Percentiles rank a stretch among this genome's conserved stretches.
Evolutionary conservation across 192 early-diverging fungal species (phyloP).

Genomic region (Backusella mclennaniae): DNA sequence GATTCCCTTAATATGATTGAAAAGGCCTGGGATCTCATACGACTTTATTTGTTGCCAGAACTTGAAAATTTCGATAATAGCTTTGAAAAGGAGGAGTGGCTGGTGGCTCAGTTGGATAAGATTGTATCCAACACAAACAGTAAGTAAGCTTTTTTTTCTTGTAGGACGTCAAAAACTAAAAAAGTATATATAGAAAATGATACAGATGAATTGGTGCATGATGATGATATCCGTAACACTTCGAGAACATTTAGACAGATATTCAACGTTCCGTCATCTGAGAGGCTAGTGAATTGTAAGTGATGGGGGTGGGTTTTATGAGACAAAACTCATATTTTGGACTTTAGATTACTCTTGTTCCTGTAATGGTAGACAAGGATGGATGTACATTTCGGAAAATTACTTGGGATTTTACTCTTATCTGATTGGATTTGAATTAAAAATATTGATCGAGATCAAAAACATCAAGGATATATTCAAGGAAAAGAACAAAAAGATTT

Average conservation of each 20-base stretch:
- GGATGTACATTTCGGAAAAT: slow-evolving; percentile 95
- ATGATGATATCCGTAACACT: slow-evolving; percentile 88
- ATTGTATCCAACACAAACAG: slow-evolving; percentile 53
- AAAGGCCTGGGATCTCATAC: slow-evolving; percentile 87
- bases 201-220: slow-evolving; percentile 76
- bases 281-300: slow-evolving; percentile 90
- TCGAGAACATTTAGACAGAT: slow-evolving; percentile 85
- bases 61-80: slow-evolving; percentile 69
- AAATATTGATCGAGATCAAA: slow-evolving; percentile 86
- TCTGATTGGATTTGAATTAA: slow-evolving; percentile 90
- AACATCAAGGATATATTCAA: slow-evolving; percentile 85
- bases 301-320: neutral
- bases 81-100: slow-evolving; percentile 79
- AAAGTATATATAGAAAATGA: slow-evolving; percentile 54
- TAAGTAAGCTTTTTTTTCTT: neutral
- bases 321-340: neutral
- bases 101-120: slow-evolving; percentile 81
- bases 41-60: slow-evolving; percentile 49
- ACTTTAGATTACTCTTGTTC: slow-evolving; percentile 87
- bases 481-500: slow-evolving; percentile 82
- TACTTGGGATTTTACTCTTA: slow-evolving; percentile 96
- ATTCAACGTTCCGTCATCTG: slow-evolving; percentile 78
- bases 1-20: slow-evolving; percentile 78
- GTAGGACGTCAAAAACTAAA: neutral
- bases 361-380: slow-evolving; percentile 86